Conservation (phyloP, 805 yeast genomes). For the Lipomyces lipofer region DNA sequence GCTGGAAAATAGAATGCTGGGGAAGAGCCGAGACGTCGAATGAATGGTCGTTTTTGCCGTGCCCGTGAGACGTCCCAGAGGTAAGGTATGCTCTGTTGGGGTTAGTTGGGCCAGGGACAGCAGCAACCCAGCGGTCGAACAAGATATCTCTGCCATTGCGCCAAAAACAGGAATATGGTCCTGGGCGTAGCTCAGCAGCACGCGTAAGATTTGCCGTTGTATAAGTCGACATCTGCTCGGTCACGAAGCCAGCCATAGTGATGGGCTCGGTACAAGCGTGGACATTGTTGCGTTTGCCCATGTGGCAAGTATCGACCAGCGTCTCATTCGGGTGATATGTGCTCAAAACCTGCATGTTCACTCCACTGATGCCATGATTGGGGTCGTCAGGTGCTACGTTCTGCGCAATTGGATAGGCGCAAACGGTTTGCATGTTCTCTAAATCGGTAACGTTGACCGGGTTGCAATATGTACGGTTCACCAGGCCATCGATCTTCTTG, state of each 20-base stretch:
- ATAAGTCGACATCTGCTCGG: not conserved
- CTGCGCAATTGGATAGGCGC: not conserved
- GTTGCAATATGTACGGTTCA: not conserved
- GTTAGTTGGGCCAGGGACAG: conserved; percentile 8
- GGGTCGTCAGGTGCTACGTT: conserved; percentile 3
- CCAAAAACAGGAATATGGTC: not conserved
- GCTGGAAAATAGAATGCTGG: conserved; percentile 1
- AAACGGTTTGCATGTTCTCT: not conserved
- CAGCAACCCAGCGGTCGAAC: conserved; percentile 5
- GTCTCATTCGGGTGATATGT: conserved; percentile 3
- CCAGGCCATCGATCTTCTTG: not conserved
- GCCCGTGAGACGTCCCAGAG: conserved; percentile 3
- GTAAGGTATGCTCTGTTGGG: conserved; percentile 5
- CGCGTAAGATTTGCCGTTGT: not conserved
- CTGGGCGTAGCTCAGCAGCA: conserved; percentile 1
- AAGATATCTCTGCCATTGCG: conserved; percentile 2
- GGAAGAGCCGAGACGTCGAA: not conserved
- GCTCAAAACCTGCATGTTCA: not conserved
- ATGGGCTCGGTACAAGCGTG: no score
- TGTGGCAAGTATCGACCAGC: not conserved
- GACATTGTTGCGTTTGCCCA: no score
- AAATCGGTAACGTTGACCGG: not conserved
- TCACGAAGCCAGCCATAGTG: not conserved
- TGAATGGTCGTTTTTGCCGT: not conserved
- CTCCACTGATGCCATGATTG: not conserved